Conservation (phyloP, 1,139 yeast genomes). For the Blastobotrys aristatus region DNA sequence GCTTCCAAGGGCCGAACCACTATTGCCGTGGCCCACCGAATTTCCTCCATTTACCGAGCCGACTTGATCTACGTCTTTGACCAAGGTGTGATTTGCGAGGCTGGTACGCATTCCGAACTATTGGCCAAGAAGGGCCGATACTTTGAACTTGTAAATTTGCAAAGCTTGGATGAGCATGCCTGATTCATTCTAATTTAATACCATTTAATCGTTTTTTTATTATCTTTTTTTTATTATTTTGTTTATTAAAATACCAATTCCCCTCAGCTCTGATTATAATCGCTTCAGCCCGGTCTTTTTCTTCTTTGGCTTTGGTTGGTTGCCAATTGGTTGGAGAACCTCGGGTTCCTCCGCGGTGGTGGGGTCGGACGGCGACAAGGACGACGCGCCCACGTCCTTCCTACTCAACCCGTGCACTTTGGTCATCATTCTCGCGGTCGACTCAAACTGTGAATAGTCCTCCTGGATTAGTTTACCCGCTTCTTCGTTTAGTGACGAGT, state of each 20-base stretch:
- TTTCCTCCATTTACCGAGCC: slow-evolving; percentile 89
- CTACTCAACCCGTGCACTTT: slow-evolving; percentile 28
- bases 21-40: slow-evolving; percentile 83
- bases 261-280: slow-evolving; percentile 2
- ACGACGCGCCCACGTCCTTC: slow-evolving; percentile 9
- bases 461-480: slow-evolving; percentile 34
- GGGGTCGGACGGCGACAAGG: background rate
- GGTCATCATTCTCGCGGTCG: slow-evolving; percentile 32
- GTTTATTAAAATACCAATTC: background rate
- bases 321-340: slow-evolving; percentile 9
- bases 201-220: background rate
- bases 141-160: slow-evolving; percentile 39
- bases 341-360: background rate
- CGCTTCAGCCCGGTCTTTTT: slow-evolving; percentile 17
- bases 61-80: slow-evolving; percentile 81
- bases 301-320: slow-evolving; percentile 7
- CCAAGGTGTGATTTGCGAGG: slow-evolving; percentile 68
- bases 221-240: background rate
- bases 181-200: background rate
- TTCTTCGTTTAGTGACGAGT: slow-evolving; percentile 34
- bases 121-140: slow-evolving; percentile 36
- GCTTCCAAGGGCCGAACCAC: slow-evolving; percentile 72
- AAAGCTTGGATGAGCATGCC: slow-evolving; percentile 29
- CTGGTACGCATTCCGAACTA: slow-evolving; percentile 46
- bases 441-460: slow-evolving; percentile 29